Evolutionary conservation across 176 grass and related monocot genomes (phyloP).

Genomic region (Ensete ventricosum): DNA sequence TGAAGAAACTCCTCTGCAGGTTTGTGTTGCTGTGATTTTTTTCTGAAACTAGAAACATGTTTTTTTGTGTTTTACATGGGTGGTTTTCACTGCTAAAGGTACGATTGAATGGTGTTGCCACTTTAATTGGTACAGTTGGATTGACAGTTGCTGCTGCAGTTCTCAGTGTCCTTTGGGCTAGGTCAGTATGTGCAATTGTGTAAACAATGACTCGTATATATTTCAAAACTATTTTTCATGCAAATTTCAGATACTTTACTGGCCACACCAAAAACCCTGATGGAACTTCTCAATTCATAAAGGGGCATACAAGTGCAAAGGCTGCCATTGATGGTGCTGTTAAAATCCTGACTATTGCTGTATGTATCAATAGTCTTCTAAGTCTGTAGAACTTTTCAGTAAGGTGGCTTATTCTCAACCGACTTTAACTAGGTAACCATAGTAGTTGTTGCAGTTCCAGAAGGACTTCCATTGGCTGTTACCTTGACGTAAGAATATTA

Average conservation of each 20-base stretch:
- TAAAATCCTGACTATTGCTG: constrained; percentile 88
- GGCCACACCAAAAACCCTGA: constrained; percentile 71
- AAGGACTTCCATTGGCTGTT: constrained; percentile 96
- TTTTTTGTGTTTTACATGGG: neutral
- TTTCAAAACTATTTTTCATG: neutral
- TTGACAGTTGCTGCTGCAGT: constrained; percentile 76
- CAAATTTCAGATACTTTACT: constrained; percentile 67
- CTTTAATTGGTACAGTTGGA: constrained; percentile 90
- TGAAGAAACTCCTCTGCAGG: constrained; percentile 99
- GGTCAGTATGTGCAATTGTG: constrained; percentile 42
- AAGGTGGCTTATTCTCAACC: constrained; percentile 26
- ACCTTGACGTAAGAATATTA: constrained; percentile 66
- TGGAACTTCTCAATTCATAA: constrained; percentile 74
- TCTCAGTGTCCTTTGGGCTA: constrained; percentile 68
- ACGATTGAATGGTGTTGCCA: constrained; percentile 92
- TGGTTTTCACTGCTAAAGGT: constrained; percentile 45
- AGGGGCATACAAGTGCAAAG: constrained; percentile 53
- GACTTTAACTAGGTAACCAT: constrained; percentile 72
- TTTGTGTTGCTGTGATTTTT: constrained; percentile 22
- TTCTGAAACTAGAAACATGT: neutral
- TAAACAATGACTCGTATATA: neutral
- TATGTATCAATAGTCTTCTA: constrained; percentile 38
- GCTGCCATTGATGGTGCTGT: constrained; percentile 79
- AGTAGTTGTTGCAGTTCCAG: constrained; percentile 89
- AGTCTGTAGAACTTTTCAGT: constrained; percentile 14